These are phyloP conservation scores for Xylaria arbuscula DNA, from an alignment of 2,329 filamentous ascomycete species.

Conservation along the genomic window DNA sequence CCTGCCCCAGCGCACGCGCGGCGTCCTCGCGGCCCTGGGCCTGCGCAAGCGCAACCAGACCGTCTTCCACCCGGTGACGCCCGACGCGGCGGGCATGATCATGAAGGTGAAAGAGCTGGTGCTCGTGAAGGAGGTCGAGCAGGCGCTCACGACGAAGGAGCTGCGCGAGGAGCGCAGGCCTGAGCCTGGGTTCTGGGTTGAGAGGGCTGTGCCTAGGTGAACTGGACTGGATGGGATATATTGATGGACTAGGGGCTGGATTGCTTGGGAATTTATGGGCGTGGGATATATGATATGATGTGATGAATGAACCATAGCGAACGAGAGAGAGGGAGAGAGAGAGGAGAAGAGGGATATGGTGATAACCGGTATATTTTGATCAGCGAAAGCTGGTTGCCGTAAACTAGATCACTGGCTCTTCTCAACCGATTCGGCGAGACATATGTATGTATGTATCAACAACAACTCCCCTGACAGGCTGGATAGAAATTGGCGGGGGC, in stretches of 20 bases:
- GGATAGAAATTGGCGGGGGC: background rate
- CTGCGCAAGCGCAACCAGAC: conserved; percentile 85
- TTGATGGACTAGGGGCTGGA: background rate
- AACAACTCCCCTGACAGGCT: background rate
- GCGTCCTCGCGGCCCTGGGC: conserved; percentile 85
- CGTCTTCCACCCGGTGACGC: conserved; percentile 87
- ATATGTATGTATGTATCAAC: conserved; percentile 7
- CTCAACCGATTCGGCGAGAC: background rate
- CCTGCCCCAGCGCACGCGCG: conserved; percentile 80
- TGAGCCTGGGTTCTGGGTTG: conserved; percentile 82
- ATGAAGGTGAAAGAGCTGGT: conserved; percentile 95
- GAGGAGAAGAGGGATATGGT: too few relatives aligned
- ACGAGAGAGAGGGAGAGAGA: background rate
- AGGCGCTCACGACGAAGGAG: conserved; percentile 71
- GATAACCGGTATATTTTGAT: background rate
- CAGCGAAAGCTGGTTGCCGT: background rate
- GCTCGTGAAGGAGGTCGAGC: conserved; percentile 79
- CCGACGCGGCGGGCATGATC: conserved; percentile 87
- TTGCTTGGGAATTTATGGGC: background rate
- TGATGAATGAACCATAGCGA: background rate
- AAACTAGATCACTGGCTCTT: background rate
- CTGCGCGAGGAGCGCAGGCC: conserved; percentile 78
- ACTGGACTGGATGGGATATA: background rate
- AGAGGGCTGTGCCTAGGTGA: conserved; percentile 61
- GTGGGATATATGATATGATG: background rate